A percentile compares a stretch with the other conserved stretches of the same genome.
These are phyloP conservation scores for Pseudonitzschia pungens DNA, from an alignment of 108 stramenopile species.

Conservation along the genomic window DNA sequence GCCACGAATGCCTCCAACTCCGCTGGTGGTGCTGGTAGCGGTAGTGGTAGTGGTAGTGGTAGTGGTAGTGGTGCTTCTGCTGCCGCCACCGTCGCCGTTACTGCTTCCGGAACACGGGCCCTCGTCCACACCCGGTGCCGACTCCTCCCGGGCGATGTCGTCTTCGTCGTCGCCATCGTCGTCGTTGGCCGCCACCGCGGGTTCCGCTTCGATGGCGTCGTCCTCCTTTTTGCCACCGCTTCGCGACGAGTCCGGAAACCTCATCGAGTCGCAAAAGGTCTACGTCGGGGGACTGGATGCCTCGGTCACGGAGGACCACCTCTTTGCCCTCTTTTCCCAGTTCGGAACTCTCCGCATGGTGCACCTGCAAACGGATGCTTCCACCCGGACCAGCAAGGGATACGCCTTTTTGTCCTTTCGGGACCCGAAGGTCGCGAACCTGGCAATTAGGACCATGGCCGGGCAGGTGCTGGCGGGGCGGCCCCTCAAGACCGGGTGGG, in stretches of 20 bases:
- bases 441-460: constrained; percentile 88
- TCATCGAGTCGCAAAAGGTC: constrained; percentile 74
- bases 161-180: background rate
- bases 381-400: constrained; percentile 63
- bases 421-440: constrained; percentile 78
- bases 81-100: background rate
- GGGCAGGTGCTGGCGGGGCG: constrained; percentile 65
- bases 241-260: constrained; percentile 42
- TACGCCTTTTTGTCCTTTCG: constrained; percentile 78
- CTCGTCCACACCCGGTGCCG: no score
- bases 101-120: no score
- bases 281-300: constrained; percentile 80
- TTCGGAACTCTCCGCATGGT: constrained; percentile 79
- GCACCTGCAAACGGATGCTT: constrained; percentile 61
- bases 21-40: no score
- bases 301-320: constrained; percentile 63
- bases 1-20: background rate
- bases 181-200: background rate
- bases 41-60: no score
- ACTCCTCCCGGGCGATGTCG: background rate
- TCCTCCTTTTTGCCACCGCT: constrained; percentile 20
- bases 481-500: constrained; percentile 86
- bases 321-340: constrained; percentile 74
- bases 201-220: background rate
- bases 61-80: no score